Evolutionary conservation across 306 rosid genomes (phyloP).

Genomic region (Acmispon strigosus): DNA sequence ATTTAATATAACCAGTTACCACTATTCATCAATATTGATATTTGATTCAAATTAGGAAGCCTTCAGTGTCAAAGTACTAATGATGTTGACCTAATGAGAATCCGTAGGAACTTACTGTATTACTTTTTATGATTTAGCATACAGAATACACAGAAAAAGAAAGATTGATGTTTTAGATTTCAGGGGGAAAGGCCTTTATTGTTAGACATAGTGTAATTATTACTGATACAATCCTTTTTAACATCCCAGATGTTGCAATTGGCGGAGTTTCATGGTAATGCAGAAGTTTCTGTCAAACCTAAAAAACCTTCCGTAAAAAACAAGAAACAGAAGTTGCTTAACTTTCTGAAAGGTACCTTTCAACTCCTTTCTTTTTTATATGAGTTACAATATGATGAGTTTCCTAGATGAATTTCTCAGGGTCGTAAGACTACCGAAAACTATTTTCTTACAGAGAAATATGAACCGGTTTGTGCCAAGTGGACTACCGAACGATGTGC

Average conservation of each 20-base stretch:
- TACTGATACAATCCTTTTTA: constrained; percentile 18
- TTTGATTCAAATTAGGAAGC: background rate
- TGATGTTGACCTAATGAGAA: background rate
- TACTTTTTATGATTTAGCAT: background rate
- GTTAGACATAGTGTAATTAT: background rate
- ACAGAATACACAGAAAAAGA: background rate
- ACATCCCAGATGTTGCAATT: constrained; percentile 69
- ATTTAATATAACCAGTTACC: background rate
- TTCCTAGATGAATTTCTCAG: background rate
- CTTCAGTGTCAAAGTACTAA: background rate
- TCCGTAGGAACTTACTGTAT: background rate
- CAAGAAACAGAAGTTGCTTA: constrained; percentile 58
- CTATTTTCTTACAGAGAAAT: constrained; percentile 52
- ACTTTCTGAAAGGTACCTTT: constrained; percentile 64
- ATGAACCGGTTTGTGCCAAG: constrained; percentile 75
- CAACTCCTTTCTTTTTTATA: background rate
- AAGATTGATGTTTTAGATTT: background rate
- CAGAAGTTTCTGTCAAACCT: constrained; percentile 52
- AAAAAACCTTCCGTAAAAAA: constrained; percentile 64
- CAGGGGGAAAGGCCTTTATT: background rate
- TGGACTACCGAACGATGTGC: constrained; percentile 97
- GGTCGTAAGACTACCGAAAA: background rate
- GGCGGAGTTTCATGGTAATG: constrained; percentile 70
- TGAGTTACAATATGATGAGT: background rate
- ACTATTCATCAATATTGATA: background rate